Evolutionary conservation across 805 yeast genomes (phyloP).

Genomic region (Teunomyces gatunensis): DNA sequence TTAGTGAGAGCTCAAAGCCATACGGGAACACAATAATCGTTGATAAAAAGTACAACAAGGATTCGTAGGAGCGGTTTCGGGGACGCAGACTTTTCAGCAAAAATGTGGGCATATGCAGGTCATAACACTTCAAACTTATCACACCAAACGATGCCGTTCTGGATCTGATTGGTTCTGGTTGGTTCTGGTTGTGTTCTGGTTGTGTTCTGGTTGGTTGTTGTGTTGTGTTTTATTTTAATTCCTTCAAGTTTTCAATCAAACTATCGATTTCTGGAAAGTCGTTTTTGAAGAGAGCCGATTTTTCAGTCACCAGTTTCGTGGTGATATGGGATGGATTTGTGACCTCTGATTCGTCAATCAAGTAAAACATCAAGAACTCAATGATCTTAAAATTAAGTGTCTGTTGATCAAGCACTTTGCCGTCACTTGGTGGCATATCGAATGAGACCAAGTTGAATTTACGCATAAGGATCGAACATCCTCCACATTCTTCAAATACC

Average conservation of each 20-base stretch:
- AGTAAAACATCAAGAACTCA: constrained; percentile 67
- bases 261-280: constrained; percentile 41
- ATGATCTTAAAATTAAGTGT: constrained; percentile 60
- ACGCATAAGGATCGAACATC: constrained; percentile 51
- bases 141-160: too few relatives aligned
- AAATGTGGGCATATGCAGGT: not conserved
- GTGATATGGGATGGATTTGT: constrained; percentile 1
- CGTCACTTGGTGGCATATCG: not conserved
- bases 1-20: too few relatives aligned
- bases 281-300: constrained; percentile 32
- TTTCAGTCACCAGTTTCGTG: constrained; percentile 16
- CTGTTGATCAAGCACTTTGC: constrained; percentile 29
- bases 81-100: constrained; percentile 1
- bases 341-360: constrained; percentile 55
- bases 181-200: too few relatives aligned
- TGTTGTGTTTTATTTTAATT: constrained; percentile 20
- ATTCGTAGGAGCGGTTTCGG: not conserved
- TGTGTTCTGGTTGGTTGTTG: too few relatives aligned
- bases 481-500: constrained; percentile 54
- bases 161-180: too few relatives aligned
- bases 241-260: constrained; percentile 34
- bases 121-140: too few relatives aligned
- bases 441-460: constrained; percentile 21
- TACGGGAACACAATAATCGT: too few relatives aligned
- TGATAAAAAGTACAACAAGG: too few relatives aligned